Conservation (phyloP, 192 early-diverging fungal species). For the Backusella australiensis region DNA sequence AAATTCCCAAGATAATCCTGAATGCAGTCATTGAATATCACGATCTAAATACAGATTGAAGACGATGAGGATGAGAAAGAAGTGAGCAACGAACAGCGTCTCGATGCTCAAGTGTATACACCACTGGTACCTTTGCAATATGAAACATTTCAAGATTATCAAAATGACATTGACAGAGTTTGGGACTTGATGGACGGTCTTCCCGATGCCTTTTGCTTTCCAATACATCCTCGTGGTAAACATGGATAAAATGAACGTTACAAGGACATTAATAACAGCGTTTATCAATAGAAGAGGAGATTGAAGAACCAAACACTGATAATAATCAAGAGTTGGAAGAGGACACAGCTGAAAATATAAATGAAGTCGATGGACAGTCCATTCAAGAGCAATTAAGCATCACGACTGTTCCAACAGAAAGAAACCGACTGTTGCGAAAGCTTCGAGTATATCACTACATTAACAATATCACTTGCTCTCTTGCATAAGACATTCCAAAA, state of each 20-base stretch:
- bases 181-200: neutral
- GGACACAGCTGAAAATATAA: neutral
- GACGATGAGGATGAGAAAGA: neutral
- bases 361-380: neutral
- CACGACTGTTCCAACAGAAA: neutral
- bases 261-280: no score
- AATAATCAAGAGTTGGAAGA: neutral
- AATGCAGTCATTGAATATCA: neutral
- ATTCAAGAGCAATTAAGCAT: neutral
- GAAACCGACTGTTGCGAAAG: neutral
- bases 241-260: neutral
- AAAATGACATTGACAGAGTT: neutral
- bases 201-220: neutral
- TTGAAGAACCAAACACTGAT: neutral
- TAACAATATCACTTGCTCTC: neutral
- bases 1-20: neutral
- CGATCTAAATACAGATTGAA: neutral
- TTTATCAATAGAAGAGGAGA: no score
- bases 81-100: no score
- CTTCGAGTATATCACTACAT: neutral
- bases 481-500: neutral
- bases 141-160: neutral
- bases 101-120: no score
- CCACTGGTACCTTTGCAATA: no score
- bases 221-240: neutral